Evolutionary conservation across 2,329 filamentous ascomycete species (phyloP).

Genomic region (Phialophora chinensis): DNA sequence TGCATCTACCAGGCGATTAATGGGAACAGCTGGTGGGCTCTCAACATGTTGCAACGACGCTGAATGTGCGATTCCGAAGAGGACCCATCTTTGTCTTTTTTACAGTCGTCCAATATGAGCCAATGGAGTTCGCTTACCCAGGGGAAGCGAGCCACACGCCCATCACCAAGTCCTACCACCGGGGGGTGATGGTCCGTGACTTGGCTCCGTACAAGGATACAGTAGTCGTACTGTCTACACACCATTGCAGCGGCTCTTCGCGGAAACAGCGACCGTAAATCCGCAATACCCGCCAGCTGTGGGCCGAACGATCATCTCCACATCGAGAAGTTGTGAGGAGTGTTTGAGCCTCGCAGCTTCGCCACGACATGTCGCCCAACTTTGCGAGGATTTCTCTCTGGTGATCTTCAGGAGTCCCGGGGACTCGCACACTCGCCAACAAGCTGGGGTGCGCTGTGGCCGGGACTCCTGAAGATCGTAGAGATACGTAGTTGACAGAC

Average conservation of each 20-base stretch:
- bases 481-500: background rate
- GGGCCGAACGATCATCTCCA: background rate
- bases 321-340: slow-evolving; percentile 4
- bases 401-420: background rate
- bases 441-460: background rate
- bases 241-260: background rate
- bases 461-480: too few relatives aligned
- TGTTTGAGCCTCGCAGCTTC: background rate
- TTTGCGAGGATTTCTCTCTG: background rate
- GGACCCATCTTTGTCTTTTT: background rate
- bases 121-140: background rate
- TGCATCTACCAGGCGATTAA: background rate
- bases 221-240: too few relatives aligned
- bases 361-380: background rate
- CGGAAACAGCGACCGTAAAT: background rate
- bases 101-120: background rate
- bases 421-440: background rate
- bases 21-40: background rate
- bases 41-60: background rate
- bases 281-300: background rate
- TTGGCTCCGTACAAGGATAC: background rate
- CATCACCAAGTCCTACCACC: background rate
- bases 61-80: background rate
- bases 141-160: background rate
- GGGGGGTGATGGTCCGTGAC: background rate